Conservation (phyloP, 1,139 yeast genomes). For the Yamadazyma oceani region DNA sequence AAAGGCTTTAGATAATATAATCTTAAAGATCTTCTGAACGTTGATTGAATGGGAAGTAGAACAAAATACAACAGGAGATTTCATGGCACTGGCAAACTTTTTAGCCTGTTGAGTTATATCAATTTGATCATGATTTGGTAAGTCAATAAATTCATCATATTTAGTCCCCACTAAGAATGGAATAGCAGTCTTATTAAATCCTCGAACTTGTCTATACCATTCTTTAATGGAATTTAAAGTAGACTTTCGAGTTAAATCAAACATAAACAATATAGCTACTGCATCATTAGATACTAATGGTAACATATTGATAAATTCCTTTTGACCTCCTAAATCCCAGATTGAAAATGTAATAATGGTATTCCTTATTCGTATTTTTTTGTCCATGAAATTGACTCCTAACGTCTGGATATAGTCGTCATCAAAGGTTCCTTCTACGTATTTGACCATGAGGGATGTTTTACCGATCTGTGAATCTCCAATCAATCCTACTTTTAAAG, state of each 20-base stretch:
- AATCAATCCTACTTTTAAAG: slow-evolving; percentile 86
- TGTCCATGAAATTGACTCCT: slow-evolving; percentile 96
- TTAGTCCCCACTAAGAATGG: slow-evolving; percentile 94
- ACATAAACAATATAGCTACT: slow-evolving; percentile 88
- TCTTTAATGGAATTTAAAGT: slow-evolving; percentile 86
- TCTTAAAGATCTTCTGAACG: slow-evolving; percentile 91
- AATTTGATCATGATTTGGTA: slow-evolving; percentile 78
- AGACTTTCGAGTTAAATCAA: slow-evolving; percentile 85
- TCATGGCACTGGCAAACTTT: slow-evolving; percentile 89
- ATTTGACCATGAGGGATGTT: slow-evolving; percentile 94
- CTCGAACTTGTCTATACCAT: slow-evolving; percentile 94
- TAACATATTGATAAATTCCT: slow-evolving; percentile 94
- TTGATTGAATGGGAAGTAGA: slow-evolving; percentile 93
- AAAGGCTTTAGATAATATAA: slow-evolving; percentile 88
- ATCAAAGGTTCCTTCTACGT: slow-evolving; percentile 91
- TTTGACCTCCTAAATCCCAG: slow-evolving; percentile 97
- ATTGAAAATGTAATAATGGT: slow-evolving; percentile 90
- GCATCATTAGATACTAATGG: slow-evolving; percentile 94
- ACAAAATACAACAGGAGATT: slow-evolving; percentile 84
- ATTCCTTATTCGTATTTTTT: slow-evolving; percentile 79
- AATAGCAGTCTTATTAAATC: slow-evolving; percentile 87
- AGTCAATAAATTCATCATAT: slow-evolving; percentile 82
- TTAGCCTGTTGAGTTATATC: slow-evolving; percentile 85
- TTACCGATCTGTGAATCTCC: slow-evolving; percentile 99
- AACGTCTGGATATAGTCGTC: slow-evolving; percentile 90